Percentiles rank a stretch among this genome's conserved stretches.
Conservation (phyloP, 164 flowering plant species). For the Houttuynia cordata region DNA sequence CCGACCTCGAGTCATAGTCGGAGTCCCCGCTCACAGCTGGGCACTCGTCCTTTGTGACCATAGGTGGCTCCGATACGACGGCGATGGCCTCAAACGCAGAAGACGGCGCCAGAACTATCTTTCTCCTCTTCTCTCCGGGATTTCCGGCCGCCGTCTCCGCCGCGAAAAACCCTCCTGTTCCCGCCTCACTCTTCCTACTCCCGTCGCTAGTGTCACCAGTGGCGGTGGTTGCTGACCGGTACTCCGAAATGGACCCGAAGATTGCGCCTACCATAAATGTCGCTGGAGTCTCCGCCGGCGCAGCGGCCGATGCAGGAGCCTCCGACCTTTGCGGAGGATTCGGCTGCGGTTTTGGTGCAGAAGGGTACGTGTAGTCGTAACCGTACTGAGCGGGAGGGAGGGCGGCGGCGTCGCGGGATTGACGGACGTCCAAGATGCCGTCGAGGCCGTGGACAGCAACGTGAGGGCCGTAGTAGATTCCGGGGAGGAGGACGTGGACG, state of each 20-base stretch:
- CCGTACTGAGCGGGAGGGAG: too few relatives aligned
- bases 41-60: neutral
- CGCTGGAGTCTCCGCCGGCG: neutral
- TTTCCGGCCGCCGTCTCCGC: neutral
- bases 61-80: neutral
- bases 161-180: neutral
- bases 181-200: neutral
- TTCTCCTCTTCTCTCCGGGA: neutral
- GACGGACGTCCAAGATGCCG: constrained; percentile 7
- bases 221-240: neutral
- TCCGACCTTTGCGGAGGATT: too few relatives aligned
- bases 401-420: too few relatives aligned
- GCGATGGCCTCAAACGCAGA: neutral
- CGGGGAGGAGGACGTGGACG: constrained; percentile 14
- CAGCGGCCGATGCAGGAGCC: neutral
- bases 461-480: constrained; percentile 11
- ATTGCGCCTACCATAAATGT: neutral
- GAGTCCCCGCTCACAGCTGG: neutral
- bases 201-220: neutral
- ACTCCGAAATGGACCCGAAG: neutral
- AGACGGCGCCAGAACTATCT: neutral
- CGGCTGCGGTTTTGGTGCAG: too few relatives aligned
- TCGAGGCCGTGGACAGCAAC: constrained; percentile 27
- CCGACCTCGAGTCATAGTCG: neutral
- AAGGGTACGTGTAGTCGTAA: too few relatives aligned